These are phyloP conservation scores for Triticum turgidum DNA, from an alignment of 176 grass and related monocot species.

Conservation along the genomic window DNA sequence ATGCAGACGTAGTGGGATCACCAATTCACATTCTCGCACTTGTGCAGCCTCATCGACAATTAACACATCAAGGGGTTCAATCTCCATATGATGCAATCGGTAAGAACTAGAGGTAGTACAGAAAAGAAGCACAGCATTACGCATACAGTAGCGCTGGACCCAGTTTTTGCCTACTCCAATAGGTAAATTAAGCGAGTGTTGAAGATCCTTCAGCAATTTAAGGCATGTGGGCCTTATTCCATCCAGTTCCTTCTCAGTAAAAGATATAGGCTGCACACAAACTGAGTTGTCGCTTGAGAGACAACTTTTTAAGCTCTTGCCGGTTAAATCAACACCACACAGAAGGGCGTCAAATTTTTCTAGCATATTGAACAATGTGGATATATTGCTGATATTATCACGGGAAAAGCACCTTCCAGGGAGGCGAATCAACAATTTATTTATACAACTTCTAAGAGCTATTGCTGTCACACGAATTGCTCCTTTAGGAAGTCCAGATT, in stretches of 20 bases:
- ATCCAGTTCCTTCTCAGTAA: constrained; percentile 22
- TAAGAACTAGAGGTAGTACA: constrained; percentile 70
- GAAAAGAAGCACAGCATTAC: constrained; percentile 65
- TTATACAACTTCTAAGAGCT: constrained; percentile 45
- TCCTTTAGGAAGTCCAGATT: constrained; percentile 54
- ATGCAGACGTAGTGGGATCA: constrained; percentile 59
- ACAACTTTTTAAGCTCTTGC: constrained; percentile 36
- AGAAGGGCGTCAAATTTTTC: constrained; percentile 31
- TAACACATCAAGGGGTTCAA: constrained; percentile 53
- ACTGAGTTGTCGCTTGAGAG: neutral
- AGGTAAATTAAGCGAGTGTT: constrained; percentile 31
- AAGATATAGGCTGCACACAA: neutral
- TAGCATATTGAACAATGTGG: constrained; percentile 34
- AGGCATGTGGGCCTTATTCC: constrained; percentile 39
- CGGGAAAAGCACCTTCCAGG: constrained; percentile 40
- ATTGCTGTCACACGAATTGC: constrained; percentile 34
- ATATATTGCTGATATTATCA: constrained; percentile 28
- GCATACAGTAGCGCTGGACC: constrained; percentile 48
- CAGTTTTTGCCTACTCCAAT: constrained; percentile 6
- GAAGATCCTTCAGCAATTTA: constrained; percentile 40
- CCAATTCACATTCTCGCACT: constrained; percentile 66
- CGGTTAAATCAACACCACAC: constrained; percentile 24
- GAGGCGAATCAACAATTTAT: constrained; percentile 49
- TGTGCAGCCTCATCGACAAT: constrained; percentile 80
- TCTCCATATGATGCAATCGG: constrained; percentile 45